Base-by-base conservation (phyloP, 345 rosid genomes). In the Eutrema heterophyllum region DNA sequence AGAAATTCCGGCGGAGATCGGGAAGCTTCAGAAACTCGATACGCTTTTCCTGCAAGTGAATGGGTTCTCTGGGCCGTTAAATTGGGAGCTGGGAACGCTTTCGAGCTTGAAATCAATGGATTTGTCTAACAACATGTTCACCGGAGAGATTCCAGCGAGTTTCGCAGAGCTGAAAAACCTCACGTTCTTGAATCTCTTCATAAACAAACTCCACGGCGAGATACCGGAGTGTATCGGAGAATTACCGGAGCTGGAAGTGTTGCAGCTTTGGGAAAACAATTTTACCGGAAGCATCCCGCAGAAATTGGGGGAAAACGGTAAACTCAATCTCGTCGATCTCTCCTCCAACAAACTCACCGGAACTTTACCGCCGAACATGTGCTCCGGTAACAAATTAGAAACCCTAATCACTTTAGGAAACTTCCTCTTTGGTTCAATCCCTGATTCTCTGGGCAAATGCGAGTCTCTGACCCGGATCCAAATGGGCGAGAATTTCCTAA, bases 241-340 rank as follows among this genome's bases (percentile, higher is more conserved):
- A 2, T 53, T 93, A 27, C 96, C 98, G 41, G 70, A 74, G 75
- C 89, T 90, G 8, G 87, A 93, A 67, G 98, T 93, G 73, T 67
- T 93, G 56, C 98, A 90, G 85, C 64, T 93, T 18, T 93, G 98
- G 97, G 98, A 90, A 43, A 93, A 93, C 54, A 90, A 90, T 65
- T 88, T 93, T 81, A 90, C 98, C 5, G 93, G 89, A 32, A 87
- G 80, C 33, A 86, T 90, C 45, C 96, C 97, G 9, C 84, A 73
- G 67, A 80, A 77, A 8, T 35, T 93, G 21, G 97, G 98, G 10
- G 80, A 72, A 24, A 93, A 88, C 55, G 91, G 90, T 26, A 86
- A 81, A 53, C 84, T 90, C 16, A 59, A 24, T 44, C 18, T 80
- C 56, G 79, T 92, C 1, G 98, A 92, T 81, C 87, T 92, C 48